These are phyloP conservation scores for Neofusicoccum laricinum DNA, from an alignment of 2,329 filamentous ascomycete species.

Conservation along the genomic window DNA sequence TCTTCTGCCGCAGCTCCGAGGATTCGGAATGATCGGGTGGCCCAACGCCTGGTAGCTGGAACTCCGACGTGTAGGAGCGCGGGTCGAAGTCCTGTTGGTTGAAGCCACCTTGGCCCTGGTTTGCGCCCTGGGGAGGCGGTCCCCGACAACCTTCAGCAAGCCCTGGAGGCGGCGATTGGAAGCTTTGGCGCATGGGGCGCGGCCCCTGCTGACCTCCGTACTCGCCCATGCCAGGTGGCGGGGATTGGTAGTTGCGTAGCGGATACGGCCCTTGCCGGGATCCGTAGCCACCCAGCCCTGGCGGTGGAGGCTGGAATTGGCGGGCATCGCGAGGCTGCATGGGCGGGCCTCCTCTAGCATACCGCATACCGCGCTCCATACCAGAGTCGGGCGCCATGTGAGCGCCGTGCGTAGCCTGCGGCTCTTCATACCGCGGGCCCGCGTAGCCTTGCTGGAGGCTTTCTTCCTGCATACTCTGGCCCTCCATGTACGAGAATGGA, in stretches of 20 bases:
- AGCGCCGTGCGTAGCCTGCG: background rate
- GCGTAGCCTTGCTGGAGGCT: background rate
- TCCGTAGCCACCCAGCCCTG: background rate
- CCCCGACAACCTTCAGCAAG: background rate
- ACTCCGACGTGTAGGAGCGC: conserved; percentile 41
- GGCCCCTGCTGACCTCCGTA: background rate
- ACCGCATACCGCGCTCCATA: background rate
- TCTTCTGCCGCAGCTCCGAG: background rate
- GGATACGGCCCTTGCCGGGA: background rate
- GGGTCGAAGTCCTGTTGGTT: conserved; percentile 24
- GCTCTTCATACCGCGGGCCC: background rate
- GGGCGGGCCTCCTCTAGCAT: background rate
- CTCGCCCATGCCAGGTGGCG: background rate
- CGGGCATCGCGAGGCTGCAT: background rate
- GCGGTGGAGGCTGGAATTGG: background rate
- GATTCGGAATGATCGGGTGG: conserved; percentile 23
- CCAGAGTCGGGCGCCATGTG: background rate
- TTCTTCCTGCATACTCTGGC: conserved; percentile 4
- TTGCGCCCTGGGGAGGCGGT: background rate
- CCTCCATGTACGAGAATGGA: conserved; percentile 9
- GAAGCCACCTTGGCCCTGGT: background rate
- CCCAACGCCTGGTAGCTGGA: conserved; percentile 36
- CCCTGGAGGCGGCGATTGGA: background rate
- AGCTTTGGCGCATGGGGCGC: background rate
- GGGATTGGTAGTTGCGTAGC: background rate